phyloP scores from a whole-genome alignment of 495 filamentous ascomycete genomes.

The Neurospora sublineolata region DNA sequence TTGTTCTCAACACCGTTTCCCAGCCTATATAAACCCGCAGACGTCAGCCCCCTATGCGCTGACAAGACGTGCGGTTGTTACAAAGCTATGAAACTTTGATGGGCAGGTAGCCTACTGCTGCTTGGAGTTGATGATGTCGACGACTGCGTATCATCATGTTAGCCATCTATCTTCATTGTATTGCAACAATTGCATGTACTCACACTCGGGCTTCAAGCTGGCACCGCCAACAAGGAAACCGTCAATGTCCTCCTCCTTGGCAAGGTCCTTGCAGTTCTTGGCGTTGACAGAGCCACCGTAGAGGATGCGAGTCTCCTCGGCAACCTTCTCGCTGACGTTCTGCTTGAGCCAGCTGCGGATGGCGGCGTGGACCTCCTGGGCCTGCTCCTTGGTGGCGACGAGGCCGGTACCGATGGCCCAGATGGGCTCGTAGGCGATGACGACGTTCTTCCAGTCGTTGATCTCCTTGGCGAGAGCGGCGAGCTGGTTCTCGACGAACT shows the following conservation, averaged over 20 bases:
- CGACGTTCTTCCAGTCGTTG: slow-evolving; percentile 82
- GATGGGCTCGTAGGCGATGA: slow-evolving; percentile 97
- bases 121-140: slow-evolving; percentile 51
- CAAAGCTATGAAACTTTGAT: background rate
- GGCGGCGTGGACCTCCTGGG: slow-evolving; percentile 86
- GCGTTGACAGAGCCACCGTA: slow-evolving; percentile 95
- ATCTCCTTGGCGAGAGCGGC: slow-evolving; percentile 55
- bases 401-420: slow-evolving; percentile 99
- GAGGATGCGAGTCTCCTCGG: slow-evolving; percentile 75
- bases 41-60: background rate
- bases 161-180: slow-evolving; percentile 5
- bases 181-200: slow-evolving; percentile 24
- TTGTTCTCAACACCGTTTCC: background rate
- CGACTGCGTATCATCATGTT: slow-evolving; percentile 29
- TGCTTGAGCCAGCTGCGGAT: slow-evolving; percentile 81
- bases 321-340: slow-evolving; percentile 56
- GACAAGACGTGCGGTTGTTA: background rate
- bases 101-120: slow-evolving; percentile 23
- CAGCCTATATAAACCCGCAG: background rate
- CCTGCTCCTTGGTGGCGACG: slow-evolving; percentile 86
- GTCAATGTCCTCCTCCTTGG: slow-evolving; percentile 87
- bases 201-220: slow-evolving; percentile 95
- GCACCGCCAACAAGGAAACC: slow-evolving; percentile 97
- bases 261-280: slow-evolving; percentile 94
- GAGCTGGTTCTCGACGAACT: slow-evolving; percentile 77